Conservation (phyloP, 306 rosid genomes). For the Acacia confusa region DNA sequence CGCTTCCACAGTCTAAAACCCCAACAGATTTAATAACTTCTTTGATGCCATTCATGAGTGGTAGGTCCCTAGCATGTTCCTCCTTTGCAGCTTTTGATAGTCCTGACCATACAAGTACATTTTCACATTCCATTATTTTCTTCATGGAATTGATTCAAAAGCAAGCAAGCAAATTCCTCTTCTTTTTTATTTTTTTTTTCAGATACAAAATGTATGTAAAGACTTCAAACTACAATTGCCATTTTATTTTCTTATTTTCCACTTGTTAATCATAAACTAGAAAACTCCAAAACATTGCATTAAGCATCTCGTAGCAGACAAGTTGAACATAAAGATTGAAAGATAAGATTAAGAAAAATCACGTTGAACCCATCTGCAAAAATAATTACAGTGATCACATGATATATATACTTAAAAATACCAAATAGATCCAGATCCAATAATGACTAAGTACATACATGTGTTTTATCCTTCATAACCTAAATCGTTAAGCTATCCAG, state of each 20-base stretch:
- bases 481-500: neutral
- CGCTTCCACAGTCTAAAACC: conserved; percentile 64
- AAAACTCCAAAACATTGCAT: neutral
- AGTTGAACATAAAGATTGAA: neutral
- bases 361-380: neutral
- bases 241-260: neutral
- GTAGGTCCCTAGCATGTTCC: conserved; percentile 93
- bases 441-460: neutral
- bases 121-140: neutral
- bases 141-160: conserved; percentile 36
- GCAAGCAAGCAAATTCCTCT: neutral
- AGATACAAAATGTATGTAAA: neutral
- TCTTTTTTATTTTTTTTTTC: neutral
- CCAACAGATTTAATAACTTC: conserved; percentile 83
- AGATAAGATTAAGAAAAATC: neutral
- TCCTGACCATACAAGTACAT: conserved; percentile 40
- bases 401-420: neutral
- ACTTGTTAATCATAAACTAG: neutral
- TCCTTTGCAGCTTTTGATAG: conserved; percentile 73
- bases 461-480: neutral
- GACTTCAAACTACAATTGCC: neutral
- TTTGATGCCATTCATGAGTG: conserved; percentile 92
- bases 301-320: neutral
- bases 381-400: neutral
- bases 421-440: neutral